phyloP scores from a whole-genome alignment of 352 stramenopile species.

The Pilasporangium apinafurcum region DNA sequence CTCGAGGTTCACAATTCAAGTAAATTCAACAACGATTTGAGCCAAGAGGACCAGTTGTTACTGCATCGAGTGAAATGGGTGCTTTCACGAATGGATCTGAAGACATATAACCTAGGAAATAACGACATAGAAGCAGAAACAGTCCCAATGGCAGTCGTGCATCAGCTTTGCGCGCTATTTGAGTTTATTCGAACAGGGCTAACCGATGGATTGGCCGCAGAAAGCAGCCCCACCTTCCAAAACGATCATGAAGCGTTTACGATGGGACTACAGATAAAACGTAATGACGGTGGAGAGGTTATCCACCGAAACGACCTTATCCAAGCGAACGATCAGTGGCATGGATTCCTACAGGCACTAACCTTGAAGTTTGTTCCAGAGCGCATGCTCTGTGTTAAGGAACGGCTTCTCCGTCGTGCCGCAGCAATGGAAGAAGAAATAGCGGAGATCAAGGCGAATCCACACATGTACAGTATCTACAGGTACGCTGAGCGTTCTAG shows the following conservation, averaged over 20 bases:
- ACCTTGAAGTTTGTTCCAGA: constrained; percentile 65
- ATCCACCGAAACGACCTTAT: constrained; percentile 33
- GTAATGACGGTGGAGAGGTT: not conserved
- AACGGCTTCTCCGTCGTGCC: constrained; percentile 47
- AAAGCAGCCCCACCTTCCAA: constrained; percentile 47
- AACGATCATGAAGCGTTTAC: no score
- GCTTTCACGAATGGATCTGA: constrained; percentile 56
- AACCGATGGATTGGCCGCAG: constrained; percentile 22
- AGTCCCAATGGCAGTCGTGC: constrained; percentile 20
- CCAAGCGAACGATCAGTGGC: constrained; percentile 32
- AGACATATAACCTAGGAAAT: constrained; percentile 5
- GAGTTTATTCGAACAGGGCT: constrained; percentile 68
- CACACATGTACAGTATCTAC: constrained; percentile 63
- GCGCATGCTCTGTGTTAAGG: constrained; percentile 52
- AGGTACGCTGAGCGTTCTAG: constrained; percentile 14
- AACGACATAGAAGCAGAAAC: constrained; percentile 5
- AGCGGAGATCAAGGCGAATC: constrained; percentile 46
- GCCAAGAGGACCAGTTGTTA: constrained; percentile 51
- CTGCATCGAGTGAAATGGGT: constrained; percentile 76
- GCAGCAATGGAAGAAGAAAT: constrained; percentile 42
- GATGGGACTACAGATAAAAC: no score
- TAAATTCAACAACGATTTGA: constrained; percentile 1
- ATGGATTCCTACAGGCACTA: constrained; percentile 50
- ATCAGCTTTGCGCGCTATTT: constrained; percentile 66
- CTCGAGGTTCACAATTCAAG: constrained; percentile 33